These are phyloP conservation scores for Pleoardoris graminearum DNA, from an alignment of 2,329 filamentous ascomycete species.

Conservation along the genomic window DNA sequence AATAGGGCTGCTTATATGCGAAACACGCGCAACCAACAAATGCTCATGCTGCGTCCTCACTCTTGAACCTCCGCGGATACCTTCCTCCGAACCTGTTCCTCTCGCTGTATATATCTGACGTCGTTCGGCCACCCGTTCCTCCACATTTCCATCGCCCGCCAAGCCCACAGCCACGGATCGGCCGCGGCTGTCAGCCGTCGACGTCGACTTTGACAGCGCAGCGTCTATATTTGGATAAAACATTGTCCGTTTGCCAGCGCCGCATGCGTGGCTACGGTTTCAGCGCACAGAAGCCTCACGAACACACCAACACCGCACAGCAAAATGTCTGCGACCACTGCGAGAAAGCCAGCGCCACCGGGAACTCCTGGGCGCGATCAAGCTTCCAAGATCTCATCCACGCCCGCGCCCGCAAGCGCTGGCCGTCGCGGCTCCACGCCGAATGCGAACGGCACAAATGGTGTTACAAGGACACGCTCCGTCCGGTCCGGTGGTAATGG, in stretches of 20 bases:
- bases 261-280: slow-evolving; percentile 13
- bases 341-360: slow-evolving; percentile 42
- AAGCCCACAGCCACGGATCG: slow-evolving; percentile 10
- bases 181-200: neutral
- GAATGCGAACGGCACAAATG: slow-evolving; percentile 31
- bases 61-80: slow-evolving; percentile 5
- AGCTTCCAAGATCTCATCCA: slow-evolving; percentile 29
- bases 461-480: slow-evolving; percentile 37
- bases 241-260: slow-evolving; percentile 5
- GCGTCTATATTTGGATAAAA: slow-evolving; percentile 7
- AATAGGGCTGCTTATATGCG: slow-evolving; percentile 13
- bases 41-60: slow-evolving; percentile 1
- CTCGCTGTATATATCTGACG: slow-evolving; percentile 4
- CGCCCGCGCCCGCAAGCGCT: slow-evolving; percentile 36
- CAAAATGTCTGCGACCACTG: slow-evolving; percentile 41
- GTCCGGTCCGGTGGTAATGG: slow-evolving; percentile 37
- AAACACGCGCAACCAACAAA: slow-evolving; percentile 9
- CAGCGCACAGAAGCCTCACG: slow-evolving; percentile 2
- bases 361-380: slow-evolving; percentile 35
- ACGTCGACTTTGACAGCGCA: slow-evolving; percentile 2
- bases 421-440: slow-evolving; percentile 36
- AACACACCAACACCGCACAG: neutral
- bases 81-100: neutral
- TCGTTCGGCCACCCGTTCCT: slow-evolving; percentile 2
- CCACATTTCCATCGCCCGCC: neutral